Evolutionary conservation across 306 rosid genomes (phyloP).

Genomic region (Malus asiatica): DNA sequence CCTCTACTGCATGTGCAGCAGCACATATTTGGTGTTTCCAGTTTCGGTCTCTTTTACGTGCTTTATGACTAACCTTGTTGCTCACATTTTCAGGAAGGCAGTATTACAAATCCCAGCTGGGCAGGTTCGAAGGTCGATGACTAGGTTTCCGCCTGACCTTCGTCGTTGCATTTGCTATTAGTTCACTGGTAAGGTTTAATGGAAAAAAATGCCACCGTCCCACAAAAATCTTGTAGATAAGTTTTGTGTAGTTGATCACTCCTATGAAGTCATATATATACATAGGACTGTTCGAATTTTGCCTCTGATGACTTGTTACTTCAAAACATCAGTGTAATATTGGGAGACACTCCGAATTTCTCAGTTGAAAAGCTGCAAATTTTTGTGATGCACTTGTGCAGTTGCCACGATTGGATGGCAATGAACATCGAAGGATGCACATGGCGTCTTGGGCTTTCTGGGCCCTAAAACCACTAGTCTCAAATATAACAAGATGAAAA

Average conservation of each 20-base stretch:
- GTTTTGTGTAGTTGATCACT: not conserved
- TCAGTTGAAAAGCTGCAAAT: not conserved
- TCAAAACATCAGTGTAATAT: not conserved
- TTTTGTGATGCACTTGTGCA: not conserved
- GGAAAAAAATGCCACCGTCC: not conserved
- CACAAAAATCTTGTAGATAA: conserved; percentile 36
- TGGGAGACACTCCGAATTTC: not conserved
- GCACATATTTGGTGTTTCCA: conserved; percentile 13
- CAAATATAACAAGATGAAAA: too few species aligned
- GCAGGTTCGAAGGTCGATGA: not conserved
- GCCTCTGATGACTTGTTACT: not conserved
- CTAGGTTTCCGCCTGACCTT: conserved; percentile 8
- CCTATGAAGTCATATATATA: not conserved
- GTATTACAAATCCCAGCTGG: conserved; percentile 4
- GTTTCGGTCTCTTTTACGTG: conserved; percentile 16
- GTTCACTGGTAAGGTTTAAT: not conserved
- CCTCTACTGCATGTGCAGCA: not conserved
- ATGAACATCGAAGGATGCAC: too few species aligned
- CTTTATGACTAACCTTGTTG: conserved; percentile 17
- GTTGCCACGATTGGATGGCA: too few species aligned
- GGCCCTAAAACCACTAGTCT: too few species aligned
- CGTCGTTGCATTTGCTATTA: not conserved
- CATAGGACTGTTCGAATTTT: conserved; percentile 1
- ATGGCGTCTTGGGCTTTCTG: too few species aligned
- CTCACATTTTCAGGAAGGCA: conserved; percentile 32